Base-by-base conservation (phyloP, 2,329 filamentous ascomycete genomes). In the Fusarium lyarnte region DNA sequence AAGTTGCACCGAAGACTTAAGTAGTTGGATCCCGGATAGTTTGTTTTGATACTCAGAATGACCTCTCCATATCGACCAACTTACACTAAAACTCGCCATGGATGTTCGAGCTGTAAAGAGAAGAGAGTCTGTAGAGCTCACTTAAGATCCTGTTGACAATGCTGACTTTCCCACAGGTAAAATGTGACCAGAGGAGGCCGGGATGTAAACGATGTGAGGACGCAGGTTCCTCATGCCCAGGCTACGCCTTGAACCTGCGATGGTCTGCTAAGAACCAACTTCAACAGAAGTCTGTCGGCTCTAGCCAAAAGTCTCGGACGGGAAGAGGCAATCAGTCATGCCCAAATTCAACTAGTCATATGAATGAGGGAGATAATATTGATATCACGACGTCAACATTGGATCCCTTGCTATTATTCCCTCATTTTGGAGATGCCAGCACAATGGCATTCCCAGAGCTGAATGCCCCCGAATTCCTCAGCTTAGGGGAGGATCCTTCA, bases 311-410 rank as follows among this genome's bases (percentile, higher is more conserved):
- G 17, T 4, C n/a, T 36, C 12, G n/a, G n/a, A 1, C 31, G 8
- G 21, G 17, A 51, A 33, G 17, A 35, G 31, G 12, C 8, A 23
- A 31, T 47, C 21, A 7, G 3, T 3, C 47, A 36, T n/a, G n/a
- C n/a, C n/a, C n/a, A n/a, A n/a, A n/a, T n/a, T n/a, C n/a, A n/a
- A 25, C 17, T 0, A 19, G 2, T 6, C 31, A 51, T 6, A 25
- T 36, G 12, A 51, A 35, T 21, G 47, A 25, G 4, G n/a, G 47
- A 3, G 47, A 8, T 11, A 3, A 16, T 8, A 16, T 25, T 0
- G 17, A 36, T 8, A 21, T 25, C 6, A 19, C 31, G 1, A 6
- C 8, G 3, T 25, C 31, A 14, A 6, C 47, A 4, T 51, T 51
- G 17, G 47, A 51, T 16, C 31, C 31, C 2, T 14, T 51, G n/a